Base-by-base conservation (phyloP, 768 basidiomycete genomes). In the Termitomyces titanicus region DNA sequence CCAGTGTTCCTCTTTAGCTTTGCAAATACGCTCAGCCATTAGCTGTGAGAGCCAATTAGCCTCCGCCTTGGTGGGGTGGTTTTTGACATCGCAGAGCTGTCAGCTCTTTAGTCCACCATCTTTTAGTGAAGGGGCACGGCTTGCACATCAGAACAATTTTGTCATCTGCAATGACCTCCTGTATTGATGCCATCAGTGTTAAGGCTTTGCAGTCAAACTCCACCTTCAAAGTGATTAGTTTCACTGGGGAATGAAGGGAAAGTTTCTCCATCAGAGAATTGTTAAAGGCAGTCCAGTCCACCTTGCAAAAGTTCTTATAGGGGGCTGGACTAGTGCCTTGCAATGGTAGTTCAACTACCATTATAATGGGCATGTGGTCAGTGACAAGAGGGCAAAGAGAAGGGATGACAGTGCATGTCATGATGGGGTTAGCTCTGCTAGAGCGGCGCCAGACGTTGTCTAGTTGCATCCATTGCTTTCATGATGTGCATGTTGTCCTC, bases 351-450 rank as follows among this genome's bases (percentile, higher is more conserved):
- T n/a, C n/a, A n/a, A n/a, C n/a, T n/a, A n/a, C n/a, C n/a, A n/a
- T n/a, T n/a, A 13, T 2, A 48, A 31, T 2, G 69, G 20, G 74
- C 12, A 1, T 35, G 37, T 75, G 72, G 61, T 76, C 72, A 39
- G 45, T 49, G 11, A 33, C 54, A 51, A 27, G 27, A 4, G 0
- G 72, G 42, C n/a, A 3, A 22, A 22, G 42, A 10, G n/a, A 3
- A 20, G 42, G 42, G 8, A 8, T 15, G n/a, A n/a, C n/a, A n/a
- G n/a, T n/a, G n/a, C n/a, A n/a, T n/a, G n/a, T n/a, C n/a, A n/a
- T n/a, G n/a, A n/a, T n/a, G n/a, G n/a, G n/a, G n/a, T n/a, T n/a
- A n/a, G n/a, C n/a, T n/a, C n/a, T n/a, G n/a, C n/a, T n/a, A n/a
- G n/a, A n/a, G n/a, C n/a, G n/a, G n/a, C n/a, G n/a, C n/a, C n/a